Base-by-base conservation (phyloP, 2,329 filamentous ascomycete genomes). In the Diplocarpon mali region DNA sequence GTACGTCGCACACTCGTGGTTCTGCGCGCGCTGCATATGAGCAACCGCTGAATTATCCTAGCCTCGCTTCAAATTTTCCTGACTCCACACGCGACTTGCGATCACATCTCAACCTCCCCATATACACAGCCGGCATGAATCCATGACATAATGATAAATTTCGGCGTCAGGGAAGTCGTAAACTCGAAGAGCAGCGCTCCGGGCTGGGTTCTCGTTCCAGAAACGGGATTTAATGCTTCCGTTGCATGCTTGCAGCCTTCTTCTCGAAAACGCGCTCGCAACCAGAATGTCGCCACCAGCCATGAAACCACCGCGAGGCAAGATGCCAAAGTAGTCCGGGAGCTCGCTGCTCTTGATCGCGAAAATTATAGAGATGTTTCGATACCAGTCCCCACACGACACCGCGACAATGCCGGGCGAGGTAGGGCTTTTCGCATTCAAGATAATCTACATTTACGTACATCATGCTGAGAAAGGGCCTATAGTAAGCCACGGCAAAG, bases 131-230 rank as follows among this genome's bases (percentile, higher is more conserved):
- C 37, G 20, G 14, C 20, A 44, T 49, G 44, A 42, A 3, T 47
- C 44, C 42, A 49, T 42, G 29, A 40, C 37, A 48, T 17, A 14
- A 80, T 78, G 73, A 75, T 78, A 60, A 78, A 80, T 57, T 82
- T 83, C 54, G 83, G 85, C 57, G 86, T 96, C 57, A 80, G 93
- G 65, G 83, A 94, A 56, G 70, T 95, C 46, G 84, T 86, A 30
- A 79, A 77, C 59, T 69, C 78, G 24, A 78, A 78, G 49, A 79
- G 78, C 13, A 76, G 77, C 36, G 70, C 86, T 1, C 88, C 90
- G 1, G 90, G 90, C 58, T 96, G 88, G 83, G 87, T 87, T 11
- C 95, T 95, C 62, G 85, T 95, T 1, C 80, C 88, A 27, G 86
- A 95, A 60, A 80, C 75, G 13, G 61, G 73, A 63, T 71, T 75